phyloP scores from a whole-genome alignment of 2,329 filamentous ascomycete species.

The Macrophomina pseudophaseolina region DNA sequence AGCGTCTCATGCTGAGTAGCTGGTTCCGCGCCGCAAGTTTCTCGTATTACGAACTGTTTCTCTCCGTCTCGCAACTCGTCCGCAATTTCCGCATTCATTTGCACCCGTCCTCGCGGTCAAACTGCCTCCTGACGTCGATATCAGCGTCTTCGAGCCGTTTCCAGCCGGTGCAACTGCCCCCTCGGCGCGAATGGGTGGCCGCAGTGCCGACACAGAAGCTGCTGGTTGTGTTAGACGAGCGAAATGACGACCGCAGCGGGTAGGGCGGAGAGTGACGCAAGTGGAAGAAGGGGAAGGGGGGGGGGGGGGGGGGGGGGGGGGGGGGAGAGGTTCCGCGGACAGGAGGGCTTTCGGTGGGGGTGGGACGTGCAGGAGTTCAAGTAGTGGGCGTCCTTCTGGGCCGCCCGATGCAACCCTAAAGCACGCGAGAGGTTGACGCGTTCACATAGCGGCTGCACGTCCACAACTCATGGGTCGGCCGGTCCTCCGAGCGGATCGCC shows the following conservation, averaged over 20 bases:
- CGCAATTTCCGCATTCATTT: slow-evolving; percentile 9
- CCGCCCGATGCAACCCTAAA: neutral
- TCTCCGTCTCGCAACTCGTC: slow-evolving; percentile 4
- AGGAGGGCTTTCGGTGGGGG: neutral
- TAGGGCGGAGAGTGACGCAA: neutral
- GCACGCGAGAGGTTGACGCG: neutral
- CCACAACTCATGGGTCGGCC: neutral
- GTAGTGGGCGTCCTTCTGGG: neutral
- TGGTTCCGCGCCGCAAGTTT: neutral
- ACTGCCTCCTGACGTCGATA: neutral
- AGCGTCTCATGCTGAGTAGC: neutral
- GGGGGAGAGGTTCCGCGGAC: neutral
- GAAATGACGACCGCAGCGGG: neutral
- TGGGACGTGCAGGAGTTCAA: neutral
- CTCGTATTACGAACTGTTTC: slow-evolving; percentile 20
- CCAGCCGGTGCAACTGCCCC: neutral
- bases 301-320: too few relatives aligned
- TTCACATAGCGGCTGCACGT: neutral
- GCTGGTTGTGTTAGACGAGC: neutral
- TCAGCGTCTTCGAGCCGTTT: neutral
- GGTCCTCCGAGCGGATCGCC: neutral
- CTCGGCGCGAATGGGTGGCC: slow-evolving; percentile 9
- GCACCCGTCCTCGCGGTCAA: neutral
- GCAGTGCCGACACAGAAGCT: slow-evolving; percentile 6
- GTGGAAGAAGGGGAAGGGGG: neutral